A percentile compares a stretch with the other conserved stretches of the same genome.
phyloP scores from a whole-genome alignment of 768 basidiomycete species.

The Lactarius pseudohatsudake region DNA sequence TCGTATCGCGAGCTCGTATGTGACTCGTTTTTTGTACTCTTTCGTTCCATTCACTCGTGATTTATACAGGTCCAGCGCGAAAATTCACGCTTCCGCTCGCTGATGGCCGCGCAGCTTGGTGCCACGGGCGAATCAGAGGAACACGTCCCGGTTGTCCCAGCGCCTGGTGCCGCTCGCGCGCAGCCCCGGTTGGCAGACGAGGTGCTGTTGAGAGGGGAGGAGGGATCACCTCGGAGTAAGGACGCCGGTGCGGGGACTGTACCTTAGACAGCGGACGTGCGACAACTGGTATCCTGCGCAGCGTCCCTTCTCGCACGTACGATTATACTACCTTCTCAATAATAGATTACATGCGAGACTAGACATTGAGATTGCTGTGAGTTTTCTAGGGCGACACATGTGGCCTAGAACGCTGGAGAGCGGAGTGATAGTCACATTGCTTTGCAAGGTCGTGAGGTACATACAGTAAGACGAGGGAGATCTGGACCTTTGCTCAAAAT shows the following conservation, averaged over 20 bases:
- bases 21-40: background rate
- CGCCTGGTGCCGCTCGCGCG: background rate
- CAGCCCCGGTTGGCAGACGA: background rate
- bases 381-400: no score
- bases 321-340: no score
- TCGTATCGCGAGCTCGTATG: conserved; percentile 72
- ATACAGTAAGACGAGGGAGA: no score
- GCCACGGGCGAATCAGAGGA: conserved; percentile 37
- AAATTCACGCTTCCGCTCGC: conserved; percentile 76
- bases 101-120: conserved; percentile 88
- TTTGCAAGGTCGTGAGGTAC: no score
- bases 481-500: no score
- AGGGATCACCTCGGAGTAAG: background rate
- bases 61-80: conserved; percentile 54
- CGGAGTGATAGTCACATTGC: no score
- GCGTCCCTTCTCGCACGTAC: no score
- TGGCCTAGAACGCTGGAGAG: no score
- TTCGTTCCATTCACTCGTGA: background rate
- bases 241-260: background rate
- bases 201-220: background rate
- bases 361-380: no score
- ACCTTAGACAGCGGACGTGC: background rate
- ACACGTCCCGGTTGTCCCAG: background rate
- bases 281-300: no score
- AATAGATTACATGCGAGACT: no score